Percentiles rank a stretch among this genome's conserved stretches.
These are phyloP conservation scores for Aspergillus piperis DNA, from an alignment of 2,329 filamentous ascomycete species.

Conservation along the genomic window DNA sequence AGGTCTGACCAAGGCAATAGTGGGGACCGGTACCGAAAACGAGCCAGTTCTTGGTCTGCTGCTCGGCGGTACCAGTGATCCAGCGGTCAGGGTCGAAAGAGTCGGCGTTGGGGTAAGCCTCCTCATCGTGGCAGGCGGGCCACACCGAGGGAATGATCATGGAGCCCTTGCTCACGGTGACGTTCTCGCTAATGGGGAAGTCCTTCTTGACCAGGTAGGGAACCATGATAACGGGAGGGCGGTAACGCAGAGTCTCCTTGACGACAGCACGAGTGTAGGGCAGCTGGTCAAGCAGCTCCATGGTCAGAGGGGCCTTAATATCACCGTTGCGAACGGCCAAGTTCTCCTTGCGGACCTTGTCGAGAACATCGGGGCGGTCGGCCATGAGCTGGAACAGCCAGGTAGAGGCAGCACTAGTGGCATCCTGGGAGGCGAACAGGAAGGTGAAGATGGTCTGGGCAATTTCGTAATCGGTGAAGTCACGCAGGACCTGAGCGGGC, in stretches of 20 bases:
- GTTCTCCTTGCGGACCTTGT: slow-evolving; percentile 91
- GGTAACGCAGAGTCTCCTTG: slow-evolving; percentile 87
- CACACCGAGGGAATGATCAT: slow-evolving; percentile 95
- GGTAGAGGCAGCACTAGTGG: slow-evolving; percentile 87
- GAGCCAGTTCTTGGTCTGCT: slow-evolving; percentile 92
- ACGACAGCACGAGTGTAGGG: slow-evolving; percentile 89
- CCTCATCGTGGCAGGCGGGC: slow-evolving; percentile 85
- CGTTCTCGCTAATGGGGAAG: slow-evolving; percentile 83
- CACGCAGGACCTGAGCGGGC: slow-evolving; percentile 52
- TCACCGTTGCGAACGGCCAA: slow-evolving; percentile 74
- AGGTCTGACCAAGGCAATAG: slow-evolving; percentile 93
- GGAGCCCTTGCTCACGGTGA: slow-evolving; percentile 91
- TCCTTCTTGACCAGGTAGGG: slow-evolving; percentile 93
- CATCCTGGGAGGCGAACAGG: slow-evolving; percentile 72
- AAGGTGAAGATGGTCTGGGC: slow-evolving; percentile 56
- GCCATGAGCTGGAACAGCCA: slow-evolving; percentile 96
- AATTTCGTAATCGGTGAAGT: slow-evolving; percentile 56
- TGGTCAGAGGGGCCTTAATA: slow-evolving; percentile 66
- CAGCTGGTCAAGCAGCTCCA: slow-evolving; percentile 87
- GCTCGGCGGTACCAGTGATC: slow-evolving; percentile 85
- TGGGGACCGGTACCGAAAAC: slow-evolving; percentile 95
- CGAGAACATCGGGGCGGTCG: slow-evolving; percentile 87
- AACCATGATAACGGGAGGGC: slow-evolving; percentile 95
- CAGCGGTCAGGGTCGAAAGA: slow-evolving; percentile 88
- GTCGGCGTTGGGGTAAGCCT: slow-evolving; percentile 88